Evolutionary conservation across 2,329 filamentous ascomycete species (phyloP), one percentile per base, ranked within the genome.

Genomic region (Neofusicoccum kwambonambiense): DNA sequence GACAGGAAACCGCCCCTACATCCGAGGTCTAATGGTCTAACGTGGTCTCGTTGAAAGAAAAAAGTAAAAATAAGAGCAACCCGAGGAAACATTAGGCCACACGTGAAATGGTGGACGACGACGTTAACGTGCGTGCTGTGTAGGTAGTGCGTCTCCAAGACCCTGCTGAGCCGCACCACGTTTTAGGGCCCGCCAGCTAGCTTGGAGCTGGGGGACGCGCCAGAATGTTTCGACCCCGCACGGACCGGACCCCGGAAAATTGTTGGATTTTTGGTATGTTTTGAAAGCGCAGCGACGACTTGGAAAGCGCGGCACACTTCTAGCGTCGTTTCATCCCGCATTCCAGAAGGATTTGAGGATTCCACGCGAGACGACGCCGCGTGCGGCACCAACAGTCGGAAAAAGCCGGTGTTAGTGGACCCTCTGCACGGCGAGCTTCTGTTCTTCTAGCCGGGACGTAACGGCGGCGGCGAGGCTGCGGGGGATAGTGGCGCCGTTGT

Each of bases 391-490:
- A 13, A 50, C 15, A 50, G 39, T 27, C 12, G 37, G 39, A 13
- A 22, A 27, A 27, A 35, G 52, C 52, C 19, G 17, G 42, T 37
- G 56, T 54, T 54, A 63, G 47, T 37, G 39, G 19, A 54, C 50
- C 27, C 5, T 37, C 50, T 57, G 51, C 31, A 41, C 31, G 39
- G 50, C 62, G 34, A 62, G 58, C 34, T 34, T 45, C 50, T 64
- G 37, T 35, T 64, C 41, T 41, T 64, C 62, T 22, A 64, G 51
- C 31, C 42, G 50, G 27, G 50, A 56, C n/a, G 62, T 37, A 9
- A 64, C 62, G 27, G 62, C 62, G 34, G 62, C 62, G 44, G 62
- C 62, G 44, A 64, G 52, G 52, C 62, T 56, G 35, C 54, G 52
- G 17, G 44, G 45, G 5, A 17, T 45, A 19, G 15, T 41, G 45